Evolutionary conservation across 2,329 filamentous ascomycete genomes (phyloP).

Genomic region (Aspergillus tubingensis): DNA sequence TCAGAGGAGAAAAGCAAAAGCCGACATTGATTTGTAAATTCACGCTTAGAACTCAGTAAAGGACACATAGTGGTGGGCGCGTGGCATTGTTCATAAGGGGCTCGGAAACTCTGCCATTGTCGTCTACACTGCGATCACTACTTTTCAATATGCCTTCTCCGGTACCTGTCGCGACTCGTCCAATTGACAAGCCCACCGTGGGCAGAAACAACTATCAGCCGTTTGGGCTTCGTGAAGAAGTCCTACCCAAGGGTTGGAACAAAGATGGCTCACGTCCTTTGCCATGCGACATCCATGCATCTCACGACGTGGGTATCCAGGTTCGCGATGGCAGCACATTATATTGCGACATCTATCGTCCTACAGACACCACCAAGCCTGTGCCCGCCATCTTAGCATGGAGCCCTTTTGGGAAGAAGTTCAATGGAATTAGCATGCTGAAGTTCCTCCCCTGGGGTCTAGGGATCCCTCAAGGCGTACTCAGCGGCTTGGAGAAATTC

Average conservation of each 20-base stretch:
- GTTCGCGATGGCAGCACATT: slow-evolving; percentile 4
- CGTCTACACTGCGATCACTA: background rate
- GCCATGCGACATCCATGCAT: slow-evolving; percentile 2
- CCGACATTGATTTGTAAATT: background rate
- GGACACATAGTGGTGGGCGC: background rate
- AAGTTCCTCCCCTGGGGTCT: slow-evolving; percentile 3
- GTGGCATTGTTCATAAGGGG: background rate
- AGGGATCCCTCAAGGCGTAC: background rate
- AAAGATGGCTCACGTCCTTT: slow-evolving; percentile 5
- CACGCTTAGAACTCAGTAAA: background rate
- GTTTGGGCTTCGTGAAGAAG: slow-evolving; percentile 2
- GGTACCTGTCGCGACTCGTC: slow-evolving; percentile 3
- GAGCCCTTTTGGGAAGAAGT: slow-evolving; percentile 4
- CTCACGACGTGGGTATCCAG: slow-evolving; percentile 4
- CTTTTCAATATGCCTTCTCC: slow-evolving; percentile 4
- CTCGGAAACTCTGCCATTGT: background rate
- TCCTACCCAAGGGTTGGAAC: slow-evolving; percentile 1
- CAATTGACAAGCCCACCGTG: slow-evolving; percentile 6
- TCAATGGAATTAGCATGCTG: slow-evolving; percentile 5
- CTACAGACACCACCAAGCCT: background rate
- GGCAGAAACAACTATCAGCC: slow-evolving; percentile 8
- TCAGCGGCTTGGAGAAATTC: slow-evolving; percentile 4
- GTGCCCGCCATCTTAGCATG: slow-evolving; percentile 3
- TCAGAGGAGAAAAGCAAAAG: background rate
- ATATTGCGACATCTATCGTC: slow-evolving; percentile 8